Evolutionary conservation across 2,329 filamentous ascomycete species (phyloP).

Genomic region (Cercospora sojina): DNA sequence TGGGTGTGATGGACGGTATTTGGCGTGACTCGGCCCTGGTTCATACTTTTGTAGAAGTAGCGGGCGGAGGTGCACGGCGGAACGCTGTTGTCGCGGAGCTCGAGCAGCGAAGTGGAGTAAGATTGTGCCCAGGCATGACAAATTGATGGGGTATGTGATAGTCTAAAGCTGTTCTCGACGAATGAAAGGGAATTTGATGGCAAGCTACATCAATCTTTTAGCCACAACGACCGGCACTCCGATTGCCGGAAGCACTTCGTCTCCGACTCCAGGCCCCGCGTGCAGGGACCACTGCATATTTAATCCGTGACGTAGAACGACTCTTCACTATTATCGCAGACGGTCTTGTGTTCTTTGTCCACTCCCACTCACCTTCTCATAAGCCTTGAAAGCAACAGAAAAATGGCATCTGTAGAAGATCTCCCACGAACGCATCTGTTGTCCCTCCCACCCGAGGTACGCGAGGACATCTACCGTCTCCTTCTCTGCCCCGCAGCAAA

Average conservation of each 20-base stretch:
- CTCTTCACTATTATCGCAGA: neutral
- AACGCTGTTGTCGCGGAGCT: neutral
- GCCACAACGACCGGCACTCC: neutral
- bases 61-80: neutral
- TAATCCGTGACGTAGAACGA: neutral
- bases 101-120: neutral
- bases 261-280: neutral
- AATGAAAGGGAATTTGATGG: neutral
- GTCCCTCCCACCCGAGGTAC: slow-evolving; percentile 38
- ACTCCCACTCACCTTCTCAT: neutral
- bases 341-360: neutral
- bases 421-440: slow-evolving; percentile 24
- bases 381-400: neutral
- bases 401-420: neutral
- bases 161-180: neutral
- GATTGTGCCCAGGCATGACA: neutral
- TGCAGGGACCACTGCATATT: neutral
- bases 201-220: neutral
- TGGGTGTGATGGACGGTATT: neutral
- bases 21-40: neutral
- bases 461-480: slow-evolving; percentile 39
- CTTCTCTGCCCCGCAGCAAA: slow-evolving; percentile 37
- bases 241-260: neutral
- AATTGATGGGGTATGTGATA: neutral
- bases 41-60: neutral